Conservation (phyloP, 352 stramenopile genomes). For the Phytophthora crassamura region DNA sequence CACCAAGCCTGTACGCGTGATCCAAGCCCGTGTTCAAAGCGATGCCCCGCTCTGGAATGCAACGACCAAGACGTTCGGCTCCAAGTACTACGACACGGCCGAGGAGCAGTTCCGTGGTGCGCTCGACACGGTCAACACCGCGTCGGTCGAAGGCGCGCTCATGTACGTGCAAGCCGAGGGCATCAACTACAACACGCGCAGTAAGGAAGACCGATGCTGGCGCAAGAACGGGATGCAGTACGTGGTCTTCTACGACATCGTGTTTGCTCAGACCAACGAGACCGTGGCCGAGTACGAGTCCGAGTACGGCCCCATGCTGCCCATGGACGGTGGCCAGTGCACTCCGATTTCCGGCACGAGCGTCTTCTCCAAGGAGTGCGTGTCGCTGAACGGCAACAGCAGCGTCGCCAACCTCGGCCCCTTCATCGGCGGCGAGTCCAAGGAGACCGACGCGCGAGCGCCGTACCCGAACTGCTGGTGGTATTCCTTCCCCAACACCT, state of each 20-base stretch:
- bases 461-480: conserved; percentile 59
- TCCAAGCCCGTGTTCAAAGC: conserved; percentile 69
- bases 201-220: conserved; percentile 27
- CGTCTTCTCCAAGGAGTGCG: conserved; percentile 35
- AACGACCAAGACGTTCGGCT: conserved; percentile 45
- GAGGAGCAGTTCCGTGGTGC: conserved; percentile 41
- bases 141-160: conserved; percentile 53
- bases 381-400: conserved; percentile 39
- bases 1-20: conserved; percentile 60
- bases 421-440: conserved; percentile 39
- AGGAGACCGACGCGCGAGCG: conserved; percentile 42
- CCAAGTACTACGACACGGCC: conserved; percentile 44
- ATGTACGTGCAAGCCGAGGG: conserved; percentile 63
- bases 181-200: conserved; percentile 54
- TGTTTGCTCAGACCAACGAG: conserved; percentile 39
- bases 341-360: conserved; percentile 27
- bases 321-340: conserved; percentile 48
- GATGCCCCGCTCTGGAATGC: conserved; percentile 63
- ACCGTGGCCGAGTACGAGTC: conserved; percentile 37
- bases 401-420: conserved; percentile 32
- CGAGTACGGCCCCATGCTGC: conserved; percentile 42
- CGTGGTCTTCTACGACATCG: conserved; percentile 52
- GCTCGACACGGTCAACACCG: conserved; percentile 51
- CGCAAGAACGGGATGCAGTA: conserved; percentile 47
- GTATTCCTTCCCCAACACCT: conserved; percentile 67